Percentiles rank a stretch among this genome's conserved stretches.
These are phyloP conservation scores for Malassezia arunalokei DNA, from an alignment of 1,284 basidiomycete species.

Conservation along the genomic window DNA sequence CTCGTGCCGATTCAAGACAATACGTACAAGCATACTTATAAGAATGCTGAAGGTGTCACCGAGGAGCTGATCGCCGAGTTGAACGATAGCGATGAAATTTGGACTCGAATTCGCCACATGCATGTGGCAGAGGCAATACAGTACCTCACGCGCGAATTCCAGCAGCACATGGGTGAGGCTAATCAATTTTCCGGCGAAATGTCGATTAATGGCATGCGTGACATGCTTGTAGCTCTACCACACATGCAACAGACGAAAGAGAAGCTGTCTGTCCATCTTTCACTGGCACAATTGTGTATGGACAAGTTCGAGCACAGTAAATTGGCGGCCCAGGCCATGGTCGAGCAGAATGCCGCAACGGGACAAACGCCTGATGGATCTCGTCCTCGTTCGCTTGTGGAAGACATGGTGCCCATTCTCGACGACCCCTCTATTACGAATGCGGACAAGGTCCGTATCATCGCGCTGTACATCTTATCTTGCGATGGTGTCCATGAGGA, in stretches of 20 bases:
- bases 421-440: slow-evolving; percentile 62
- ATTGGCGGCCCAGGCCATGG: slow-evolving; percentile 69
- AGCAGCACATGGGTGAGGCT: slow-evolving; percentile 81
- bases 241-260: slow-evolving; percentile 93
- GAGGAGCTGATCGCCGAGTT: slow-evolving; percentile 78
- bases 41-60: slow-evolving; percentile 53
- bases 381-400: slow-evolving; percentile 55
- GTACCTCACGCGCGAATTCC: slow-evolving; percentile 87
- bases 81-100: slow-evolving; percentile 74
- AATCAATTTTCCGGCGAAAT: slow-evolving; percentile 67
- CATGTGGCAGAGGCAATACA: slow-evolving; percentile 98
- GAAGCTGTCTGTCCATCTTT: slow-evolving; percentile 89
- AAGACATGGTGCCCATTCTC: slow-evolving; percentile 94
- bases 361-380: slow-evolving; percentile 37
- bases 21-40: slow-evolving; percentile 61
- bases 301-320: slow-evolving; percentile 76
- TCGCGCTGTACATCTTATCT: slow-evolving; percentile 87
- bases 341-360: slow-evolving; percentile 61
- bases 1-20: slow-evolving; percentile 71
- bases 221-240: slow-evolving; percentile 89
- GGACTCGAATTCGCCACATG: slow-evolving; percentile 84
- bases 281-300: slow-evolving; percentile 98
- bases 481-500: slow-evolving; percentile 96
- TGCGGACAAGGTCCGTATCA: slow-evolving; percentile 82
- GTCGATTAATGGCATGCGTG: slow-evolving; percentile 92